Evolutionary conservation across 75 land plant genomes (phyloP), one percentile per base, ranked within the genome.

Genomic region (Picea glauca): DNA sequence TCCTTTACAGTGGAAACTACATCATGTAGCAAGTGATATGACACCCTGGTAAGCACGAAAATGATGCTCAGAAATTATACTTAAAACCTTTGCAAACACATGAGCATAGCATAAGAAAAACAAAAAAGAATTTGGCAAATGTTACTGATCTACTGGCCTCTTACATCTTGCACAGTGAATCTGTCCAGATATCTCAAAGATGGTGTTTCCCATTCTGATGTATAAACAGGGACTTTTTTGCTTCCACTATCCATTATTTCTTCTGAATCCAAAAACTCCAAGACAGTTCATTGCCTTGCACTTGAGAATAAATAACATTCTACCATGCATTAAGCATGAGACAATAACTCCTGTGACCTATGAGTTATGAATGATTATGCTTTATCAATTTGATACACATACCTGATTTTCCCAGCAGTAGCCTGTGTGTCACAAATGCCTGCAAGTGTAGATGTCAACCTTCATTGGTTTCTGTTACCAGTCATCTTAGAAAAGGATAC

Each of bases 351-450:
- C n/a, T 46, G 32, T 46, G 21, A 76, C 26, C 58, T 67, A 54
- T 58, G 35, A 60, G 31, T 6, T 11, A 72, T 17, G 59, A 26
- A 21, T 12, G 9, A 3, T 31, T 58, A 75, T 21, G 59, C 15
- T 57, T 40, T 9, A 13, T 58, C 3, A 32, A 56, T 60, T 3
- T 68, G 31, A 72, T 43, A 21, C 31, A 43, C 40, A 59, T 74
- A 88, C 87, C 89, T 90, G 88, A 80, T 26, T 62, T 60, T 78
- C 58, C 78, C 35, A 90, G 59, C 30, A 81, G 62, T 85, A 90
- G 63, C 58, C 90, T 76, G 72, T 90, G 90, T 31, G 92, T 85
- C 72, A 90, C 88, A 78, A 85, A 87, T 32, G 79, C 68, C 91
- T 89, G 87, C 66, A 84, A 76, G 54, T 59, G 68, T 13, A 77